Conservation (phyloP, 257 asterid species). For the Nemophila menziesii region DNA sequence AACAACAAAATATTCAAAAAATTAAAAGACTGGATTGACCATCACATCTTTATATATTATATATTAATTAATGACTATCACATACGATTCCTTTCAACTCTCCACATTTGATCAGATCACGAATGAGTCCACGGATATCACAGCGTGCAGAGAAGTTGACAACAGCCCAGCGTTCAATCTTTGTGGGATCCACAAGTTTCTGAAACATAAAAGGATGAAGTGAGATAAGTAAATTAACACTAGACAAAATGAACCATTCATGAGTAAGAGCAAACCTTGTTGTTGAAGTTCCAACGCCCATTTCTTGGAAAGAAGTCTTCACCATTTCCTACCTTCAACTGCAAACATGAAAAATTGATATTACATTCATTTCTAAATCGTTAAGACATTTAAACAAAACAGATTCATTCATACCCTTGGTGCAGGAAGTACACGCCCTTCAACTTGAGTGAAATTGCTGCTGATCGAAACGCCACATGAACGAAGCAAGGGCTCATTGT, state of each 20-base stretch:
- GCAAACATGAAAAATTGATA: constrained; percentile 16
- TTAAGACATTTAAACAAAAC: not conserved
- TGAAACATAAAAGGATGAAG: constrained; percentile 15
- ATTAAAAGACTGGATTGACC: not conserved
- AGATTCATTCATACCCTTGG: constrained; percentile 23
- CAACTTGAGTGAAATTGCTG: constrained; percentile 23
- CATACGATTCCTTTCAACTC: constrained; percentile 73
- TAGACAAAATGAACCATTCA: not conserved
- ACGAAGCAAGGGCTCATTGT: constrained; percentile 26
- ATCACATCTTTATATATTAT: not conserved
- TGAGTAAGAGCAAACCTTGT: constrained; percentile 39
- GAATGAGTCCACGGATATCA: constrained; percentile 40
- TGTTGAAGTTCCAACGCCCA: constrained; percentile 82
- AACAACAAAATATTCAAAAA: not conserved
- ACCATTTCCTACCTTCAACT: constrained; percentile 82
- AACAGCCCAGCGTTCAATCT: constrained; percentile 79
- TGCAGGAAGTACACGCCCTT: constrained; percentile 40
- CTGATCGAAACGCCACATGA: constrained; percentile 33
- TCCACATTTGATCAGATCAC: constrained; percentile 58
- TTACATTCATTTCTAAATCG: not conserved
- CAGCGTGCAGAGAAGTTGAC: constrained; percentile 91
- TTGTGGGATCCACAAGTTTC: constrained; percentile 50
- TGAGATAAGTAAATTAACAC: not conserved
- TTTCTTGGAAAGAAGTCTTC: constrained; percentile 66
- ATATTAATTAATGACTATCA: constrained; percentile 5